Evolutionary conservation across 1,139 yeast genomes (phyloP).

Genomic region (Meyerozyma carpophila): DNA sequence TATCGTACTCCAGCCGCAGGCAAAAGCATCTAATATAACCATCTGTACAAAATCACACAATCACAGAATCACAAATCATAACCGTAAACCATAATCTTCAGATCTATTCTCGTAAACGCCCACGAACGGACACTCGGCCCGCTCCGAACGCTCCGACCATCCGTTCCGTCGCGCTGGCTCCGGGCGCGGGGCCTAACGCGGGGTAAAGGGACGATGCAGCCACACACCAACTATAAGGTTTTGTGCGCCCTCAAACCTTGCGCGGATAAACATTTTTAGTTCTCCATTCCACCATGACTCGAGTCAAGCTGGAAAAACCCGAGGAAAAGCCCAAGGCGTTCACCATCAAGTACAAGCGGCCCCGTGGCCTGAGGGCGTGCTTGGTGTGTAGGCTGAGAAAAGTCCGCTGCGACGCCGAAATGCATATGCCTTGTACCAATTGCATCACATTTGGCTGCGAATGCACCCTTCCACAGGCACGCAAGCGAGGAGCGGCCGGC

Average conservation of each 20-base stretch:
- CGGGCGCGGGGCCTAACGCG: no score
- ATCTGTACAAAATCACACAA: no score
- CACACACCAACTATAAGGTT: background rate
- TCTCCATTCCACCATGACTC: background rate
- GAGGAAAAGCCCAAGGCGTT: slow-evolving; percentile 43
- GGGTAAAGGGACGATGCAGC: no score
- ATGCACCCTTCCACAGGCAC: slow-evolving; percentile 59
- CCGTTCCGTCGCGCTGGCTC: no score
- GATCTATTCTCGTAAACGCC: no score
- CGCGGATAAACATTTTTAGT: background rate
- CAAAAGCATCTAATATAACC: no score
- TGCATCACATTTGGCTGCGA: slow-evolving; percentile 75
- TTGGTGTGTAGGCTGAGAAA: slow-evolving; percentile 63
- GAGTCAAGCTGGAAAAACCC: slow-evolving; percentile 2
- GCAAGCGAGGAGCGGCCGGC: slow-evolving; percentile 34
- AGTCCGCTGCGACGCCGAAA: slow-evolving; percentile 62
- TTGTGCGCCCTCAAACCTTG: background rate
- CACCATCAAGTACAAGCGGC: slow-evolving; percentile 46
- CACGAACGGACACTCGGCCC: no score
- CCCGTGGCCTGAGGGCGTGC: slow-evolving; percentile 51
- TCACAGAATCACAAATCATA: no score
- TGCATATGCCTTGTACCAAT: slow-evolving; percentile 72
- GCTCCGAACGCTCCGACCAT: no score
- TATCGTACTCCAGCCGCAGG: no score
- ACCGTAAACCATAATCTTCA: no score